phyloP scores from a whole-genome alignment of 139 green algal genomes.

The Prasinococcaceae sp. region DNA sequence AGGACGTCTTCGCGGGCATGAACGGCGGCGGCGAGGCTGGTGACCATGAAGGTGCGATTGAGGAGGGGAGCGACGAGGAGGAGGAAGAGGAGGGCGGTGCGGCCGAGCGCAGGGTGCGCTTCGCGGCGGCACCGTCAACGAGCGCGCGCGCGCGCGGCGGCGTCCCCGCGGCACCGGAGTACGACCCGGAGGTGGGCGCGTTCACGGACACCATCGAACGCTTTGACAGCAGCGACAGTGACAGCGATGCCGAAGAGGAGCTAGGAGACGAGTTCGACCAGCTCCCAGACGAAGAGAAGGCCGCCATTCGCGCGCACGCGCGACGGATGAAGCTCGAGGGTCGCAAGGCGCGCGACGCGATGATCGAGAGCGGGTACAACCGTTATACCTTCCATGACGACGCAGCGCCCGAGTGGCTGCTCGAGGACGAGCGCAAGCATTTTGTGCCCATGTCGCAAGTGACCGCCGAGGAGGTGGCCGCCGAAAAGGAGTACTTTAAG shows the following conservation, averaged over 20 bases:
- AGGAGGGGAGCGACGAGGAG: slow-evolving; percentile 21
- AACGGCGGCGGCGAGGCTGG: neutral
- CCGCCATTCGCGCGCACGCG: slow-evolving; percentile 66
- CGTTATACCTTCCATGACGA: slow-evolving; percentile 72
- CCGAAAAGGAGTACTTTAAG: slow-evolving; percentile 50
- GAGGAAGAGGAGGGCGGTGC: slow-evolving; percentile 3
- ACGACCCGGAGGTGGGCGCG: neutral
- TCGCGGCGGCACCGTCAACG: neutral
- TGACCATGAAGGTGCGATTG: slow-evolving; percentile 35
- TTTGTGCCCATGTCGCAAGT: slow-evolving; percentile 48
- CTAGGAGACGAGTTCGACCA: slow-evolving; percentile 7
- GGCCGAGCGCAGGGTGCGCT: neutral
- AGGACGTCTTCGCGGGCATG: neutral
- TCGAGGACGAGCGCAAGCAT: slow-evolving; percentile 69
- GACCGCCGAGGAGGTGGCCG: slow-evolving; percentile 66
- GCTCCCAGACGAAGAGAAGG: slow-evolving; percentile 10
- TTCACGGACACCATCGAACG: too few species aligned
- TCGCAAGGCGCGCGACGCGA: slow-evolving; percentile 56
- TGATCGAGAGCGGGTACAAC: slow-evolving; percentile 93
- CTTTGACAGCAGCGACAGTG: too few species aligned
- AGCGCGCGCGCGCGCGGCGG: neutral
- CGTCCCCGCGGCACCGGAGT: neutral
- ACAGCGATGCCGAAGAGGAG: neutral
- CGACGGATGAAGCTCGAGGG: slow-evolving; percentile 56
- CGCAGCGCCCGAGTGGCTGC: slow-evolving; percentile 70